Conservation (phyloP, 306 rosid genomes). For the Malus asiatica region DNA sequence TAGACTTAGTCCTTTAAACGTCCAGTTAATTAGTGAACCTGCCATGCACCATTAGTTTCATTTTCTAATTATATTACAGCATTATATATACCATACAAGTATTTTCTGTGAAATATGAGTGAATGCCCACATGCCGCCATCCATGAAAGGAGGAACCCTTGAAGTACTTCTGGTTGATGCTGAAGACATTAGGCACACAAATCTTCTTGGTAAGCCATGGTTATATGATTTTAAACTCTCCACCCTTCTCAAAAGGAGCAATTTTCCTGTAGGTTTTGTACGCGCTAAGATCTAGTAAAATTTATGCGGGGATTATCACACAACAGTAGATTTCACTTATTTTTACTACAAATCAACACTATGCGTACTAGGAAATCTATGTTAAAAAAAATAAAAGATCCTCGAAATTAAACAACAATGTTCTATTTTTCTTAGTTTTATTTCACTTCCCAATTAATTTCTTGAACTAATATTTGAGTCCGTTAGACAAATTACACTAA, state of each 20-base stretch:
- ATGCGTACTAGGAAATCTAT: not conserved
- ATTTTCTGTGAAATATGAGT: not conserved
- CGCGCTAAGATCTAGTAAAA: no score
- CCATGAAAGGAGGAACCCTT: conserved; percentile 47
- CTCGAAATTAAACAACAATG: not conserved
- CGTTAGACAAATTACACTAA: not conserved
- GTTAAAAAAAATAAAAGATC: not conserved
- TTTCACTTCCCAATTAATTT: no score
- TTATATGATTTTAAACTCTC: not conserved
- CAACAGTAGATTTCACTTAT: no score
- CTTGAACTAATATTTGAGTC: no score
- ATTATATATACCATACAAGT: not conserved
- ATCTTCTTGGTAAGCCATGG: conserved; percentile 47
- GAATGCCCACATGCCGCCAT: not conserved
- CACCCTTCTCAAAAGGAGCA: not conserved
- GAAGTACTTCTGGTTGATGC: conserved; percentile 77
- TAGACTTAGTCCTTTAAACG: not conserved
- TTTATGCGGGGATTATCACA: not conserved
- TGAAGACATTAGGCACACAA: conserved; percentile 52
- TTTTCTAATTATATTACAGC: not conserved
- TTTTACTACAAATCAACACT: not conserved
- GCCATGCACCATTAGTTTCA: not conserved
- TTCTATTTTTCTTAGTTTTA: no score
- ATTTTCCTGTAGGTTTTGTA: not conserved
- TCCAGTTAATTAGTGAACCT: not conserved